A percentile compares a stretch with the other conserved stretches of the same genome.
Conservation (phyloP, 2,329 filamentous ascomycete species). For the Aspergillus latus region DNA sequence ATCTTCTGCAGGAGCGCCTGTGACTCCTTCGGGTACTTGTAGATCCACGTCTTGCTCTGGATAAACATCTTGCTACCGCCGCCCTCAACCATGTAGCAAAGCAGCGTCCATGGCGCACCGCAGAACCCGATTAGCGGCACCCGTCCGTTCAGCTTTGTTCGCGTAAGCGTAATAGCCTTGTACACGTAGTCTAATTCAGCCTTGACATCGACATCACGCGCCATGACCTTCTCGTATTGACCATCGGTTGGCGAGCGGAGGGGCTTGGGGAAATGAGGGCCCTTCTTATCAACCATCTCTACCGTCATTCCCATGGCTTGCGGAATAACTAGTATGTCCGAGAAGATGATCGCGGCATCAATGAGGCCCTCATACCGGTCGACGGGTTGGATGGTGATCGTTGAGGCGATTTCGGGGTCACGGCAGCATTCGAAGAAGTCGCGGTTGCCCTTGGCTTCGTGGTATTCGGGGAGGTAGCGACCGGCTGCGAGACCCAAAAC, state of each 20-base stretch:
- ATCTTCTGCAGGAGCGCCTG: conserved; percentile 87
- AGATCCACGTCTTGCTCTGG: conserved; percentile 95
- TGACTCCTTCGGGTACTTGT: conserved; percentile 77
- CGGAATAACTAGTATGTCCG: conserved; percentile 94
- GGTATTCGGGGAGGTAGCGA: conserved; percentile 96
- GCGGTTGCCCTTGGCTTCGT: conserved; percentile 82
- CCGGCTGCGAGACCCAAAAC: conserved; percentile 61
- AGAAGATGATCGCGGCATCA: conserved; percentile 98
- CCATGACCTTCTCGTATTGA: conserved; percentile 77
- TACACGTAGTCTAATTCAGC: conserved; percentile 91
- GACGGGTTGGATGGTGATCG: conserved; percentile 89
- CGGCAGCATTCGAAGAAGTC: conserved; percentile 99
- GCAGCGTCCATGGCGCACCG: conserved; percentile 91
- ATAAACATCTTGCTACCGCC: conserved; percentile 94
- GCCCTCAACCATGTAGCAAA: conserved; percentile 99
- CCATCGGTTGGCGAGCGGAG: conserved; percentile 74
- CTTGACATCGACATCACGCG: conserved; percentile 77
- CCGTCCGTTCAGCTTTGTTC: conserved; percentile 80
- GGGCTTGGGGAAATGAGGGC: conserved; percentile 88
- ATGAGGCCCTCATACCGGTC: conserved; percentile 87
- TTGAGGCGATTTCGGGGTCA: conserved; percentile 86
- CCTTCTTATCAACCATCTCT: conserved; percentile 97
- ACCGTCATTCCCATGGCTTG: conserved; percentile 99
- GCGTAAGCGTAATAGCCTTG: conserved; percentile 86
- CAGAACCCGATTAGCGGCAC: conserved; percentile 96